A percentile compares a stretch with the other conserved stretches of the same genome.
phyloP scores from a whole-genome alignment of 2,329 filamentous ascomycete genomes.

The Paracamarosporium sp. region DNA sequence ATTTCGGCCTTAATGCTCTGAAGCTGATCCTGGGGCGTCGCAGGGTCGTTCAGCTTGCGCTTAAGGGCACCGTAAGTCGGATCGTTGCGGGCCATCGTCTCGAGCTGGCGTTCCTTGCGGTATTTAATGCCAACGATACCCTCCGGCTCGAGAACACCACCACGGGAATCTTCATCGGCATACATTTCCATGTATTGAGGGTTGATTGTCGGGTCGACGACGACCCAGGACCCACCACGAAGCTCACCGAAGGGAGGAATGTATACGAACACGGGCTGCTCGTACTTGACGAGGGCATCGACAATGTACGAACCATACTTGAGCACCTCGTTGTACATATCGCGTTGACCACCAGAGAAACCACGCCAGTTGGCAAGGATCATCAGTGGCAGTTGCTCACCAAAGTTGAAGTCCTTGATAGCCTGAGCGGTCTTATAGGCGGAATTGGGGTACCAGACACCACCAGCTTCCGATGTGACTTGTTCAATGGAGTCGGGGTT shows the following conservation, averaged over 20 bases:
- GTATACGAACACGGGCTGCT: conserved; percentile 99
- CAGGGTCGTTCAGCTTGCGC: conserved; percentile 74
- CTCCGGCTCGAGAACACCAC: conserved; percentile 96
- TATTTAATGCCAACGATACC: conserved; percentile 99
- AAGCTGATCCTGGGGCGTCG: conserved; percentile 74
- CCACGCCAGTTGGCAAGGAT: conserved; percentile 99
- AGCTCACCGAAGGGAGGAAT: conserved; percentile 96
- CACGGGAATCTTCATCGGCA: conserved; percentile 90
- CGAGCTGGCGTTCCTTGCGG: conserved; percentile 94
- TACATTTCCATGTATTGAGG: conserved; percentile 99
- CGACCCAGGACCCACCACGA: conserved; percentile 98
- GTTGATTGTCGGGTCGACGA: conserved; percentile 98
- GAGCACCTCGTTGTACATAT: conserved; percentile 99
- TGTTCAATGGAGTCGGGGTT: conserved; percentile 99
- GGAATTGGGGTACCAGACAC: conserved; percentile 99
- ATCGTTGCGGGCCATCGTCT: conserved; percentile 96
- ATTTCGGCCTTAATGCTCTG: conserved; percentile 84
- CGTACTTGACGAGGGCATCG: conserved; percentile 95
- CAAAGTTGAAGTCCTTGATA: conserved; percentile 98
- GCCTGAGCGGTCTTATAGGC: conserved; percentile 99
- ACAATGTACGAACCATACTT: conserved; percentile 99
- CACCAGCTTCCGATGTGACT: conserved; percentile 91
- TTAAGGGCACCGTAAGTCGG: conserved; percentile 82
- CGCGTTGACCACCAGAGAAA: conserved; percentile 98
- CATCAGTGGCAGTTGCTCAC: conserved; percentile 97